phyloP scores from a whole-genome alignment of 2,329 filamentous ascomycete genomes.

The Penicillium glabrum region DNA sequence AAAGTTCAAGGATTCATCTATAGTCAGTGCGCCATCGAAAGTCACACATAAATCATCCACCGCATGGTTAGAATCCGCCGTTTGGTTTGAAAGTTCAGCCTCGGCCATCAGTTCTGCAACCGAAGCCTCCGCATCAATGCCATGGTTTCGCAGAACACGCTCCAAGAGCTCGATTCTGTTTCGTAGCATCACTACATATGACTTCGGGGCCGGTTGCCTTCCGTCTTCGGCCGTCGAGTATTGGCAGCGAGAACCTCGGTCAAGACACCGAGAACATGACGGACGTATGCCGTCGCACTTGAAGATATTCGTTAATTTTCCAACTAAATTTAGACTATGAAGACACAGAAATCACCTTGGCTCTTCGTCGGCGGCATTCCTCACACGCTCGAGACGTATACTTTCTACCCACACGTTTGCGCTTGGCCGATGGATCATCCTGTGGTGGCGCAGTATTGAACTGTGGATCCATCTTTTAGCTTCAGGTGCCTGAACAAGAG shows the following conservation, averaged over 20 bases:
- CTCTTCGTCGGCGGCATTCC: slow-evolving; percentile 37
- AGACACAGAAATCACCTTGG: slow-evolving; percentile 31
- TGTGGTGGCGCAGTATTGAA: background rate
- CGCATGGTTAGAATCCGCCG: background rate
- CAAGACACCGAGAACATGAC: slow-evolving; percentile 33
- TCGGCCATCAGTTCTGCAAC: slow-evolving; percentile 14
- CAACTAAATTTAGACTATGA: background rate
- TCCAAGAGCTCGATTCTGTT: slow-evolving; percentile 35
- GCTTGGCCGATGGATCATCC: slow-evolving; percentile 12
- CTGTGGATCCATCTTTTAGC: background rate
- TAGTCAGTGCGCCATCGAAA: slow-evolving; percentile 33
- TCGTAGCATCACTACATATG: slow-evolving; percentile 36
- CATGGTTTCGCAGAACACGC: slow-evolving; percentile 26
- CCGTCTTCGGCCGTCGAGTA: slow-evolving; percentile 34
- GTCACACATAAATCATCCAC: slow-evolving; percentile 22
- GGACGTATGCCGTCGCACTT: slow-evolving; percentile 37
- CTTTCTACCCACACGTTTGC: slow-evolving; percentile 20
- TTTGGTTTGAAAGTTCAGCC: slow-evolving; percentile 1
- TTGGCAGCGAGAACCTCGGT: slow-evolving; percentile 30
- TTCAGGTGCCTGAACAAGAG: background rate
- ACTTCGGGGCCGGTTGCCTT: slow-evolving; percentile 36
- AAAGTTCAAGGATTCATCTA: slow-evolving; percentile 39
- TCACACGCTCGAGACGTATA: slow-evolving; percentile 37
- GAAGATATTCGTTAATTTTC: background rate
- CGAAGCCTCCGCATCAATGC: slow-evolving; percentile 31